Conservation (phyloP, 192 early-diverging fungal species). For the Podila verticillata region DNA sequence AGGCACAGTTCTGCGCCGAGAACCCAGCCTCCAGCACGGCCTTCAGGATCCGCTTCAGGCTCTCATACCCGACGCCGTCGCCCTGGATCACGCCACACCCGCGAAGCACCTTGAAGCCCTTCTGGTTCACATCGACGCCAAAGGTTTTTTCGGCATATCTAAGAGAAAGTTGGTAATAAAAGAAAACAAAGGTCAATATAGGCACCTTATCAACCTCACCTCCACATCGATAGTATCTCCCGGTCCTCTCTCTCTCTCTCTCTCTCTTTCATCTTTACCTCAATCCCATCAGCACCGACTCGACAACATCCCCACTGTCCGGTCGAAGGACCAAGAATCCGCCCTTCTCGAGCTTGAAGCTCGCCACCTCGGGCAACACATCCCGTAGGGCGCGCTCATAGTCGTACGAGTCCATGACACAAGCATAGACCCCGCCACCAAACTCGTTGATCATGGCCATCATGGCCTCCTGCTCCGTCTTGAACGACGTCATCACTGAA, state of each 20-base stretch:
- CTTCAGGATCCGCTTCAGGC: constrained; percentile 64
- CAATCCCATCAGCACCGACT: constrained; percentile 77
- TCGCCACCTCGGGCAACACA: constrained; percentile 75
- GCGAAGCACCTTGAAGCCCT: constrained; percentile 82
- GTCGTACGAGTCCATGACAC: constrained; percentile 94
- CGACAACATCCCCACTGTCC: constrained; percentile 86
- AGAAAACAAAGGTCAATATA: neutral
- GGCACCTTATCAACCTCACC: neutral
- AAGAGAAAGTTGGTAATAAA: neutral
- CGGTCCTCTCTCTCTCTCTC: neutral
- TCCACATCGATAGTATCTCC: neutral
- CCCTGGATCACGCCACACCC: constrained; percentile 86
- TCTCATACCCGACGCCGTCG: constrained; percentile 74
- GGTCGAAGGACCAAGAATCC: constrained; percentile 86
- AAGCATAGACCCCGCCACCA: constrained; percentile 80
- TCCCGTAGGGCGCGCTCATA: constrained; percentile 78
- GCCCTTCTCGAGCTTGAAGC: constrained; percentile 75
- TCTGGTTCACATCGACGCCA: constrained; percentile 71
- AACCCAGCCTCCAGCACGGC: constrained; percentile 70
- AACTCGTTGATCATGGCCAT: constrained; percentile 68
- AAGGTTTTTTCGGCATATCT: constrained; percentile 80
- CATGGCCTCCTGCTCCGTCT: constrained; percentile 80
- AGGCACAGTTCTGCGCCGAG: constrained; percentile 76
- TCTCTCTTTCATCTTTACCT: constrained; percentile 39
- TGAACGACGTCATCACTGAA: constrained; percentile 86